phyloP scores from a whole-genome alignment of 139 green algal genomes.

The Yamagishiella unicocca region DNA sequence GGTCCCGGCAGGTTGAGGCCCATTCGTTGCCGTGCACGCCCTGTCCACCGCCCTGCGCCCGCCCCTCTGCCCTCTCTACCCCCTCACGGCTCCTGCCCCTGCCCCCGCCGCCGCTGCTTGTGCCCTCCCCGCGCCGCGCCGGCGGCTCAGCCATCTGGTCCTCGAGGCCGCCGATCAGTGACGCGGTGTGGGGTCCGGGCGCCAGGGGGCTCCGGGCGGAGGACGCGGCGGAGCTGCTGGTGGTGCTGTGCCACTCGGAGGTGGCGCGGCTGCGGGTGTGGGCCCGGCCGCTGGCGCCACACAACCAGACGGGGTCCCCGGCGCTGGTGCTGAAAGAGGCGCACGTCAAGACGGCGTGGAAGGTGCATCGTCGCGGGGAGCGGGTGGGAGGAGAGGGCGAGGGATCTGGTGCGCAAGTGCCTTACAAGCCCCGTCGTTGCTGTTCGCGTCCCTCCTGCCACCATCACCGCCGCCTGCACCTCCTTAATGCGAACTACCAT shows the following conservation, averaged over 20 bases:
- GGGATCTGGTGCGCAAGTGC: background rate
- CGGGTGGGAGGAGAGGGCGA: background rate
- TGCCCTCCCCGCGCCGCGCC: too few relatives aligned
- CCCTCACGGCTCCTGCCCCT: background rate
- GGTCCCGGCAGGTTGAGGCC: background rate
- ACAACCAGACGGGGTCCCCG: too few relatives aligned
- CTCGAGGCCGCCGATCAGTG: background rate
- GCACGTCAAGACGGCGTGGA: constrained; percentile 37
- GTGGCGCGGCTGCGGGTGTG: constrained; percentile 73
- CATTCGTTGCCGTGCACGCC: background rate
- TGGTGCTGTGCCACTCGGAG: constrained; percentile 58
- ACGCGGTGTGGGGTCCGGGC: constrained; percentile 57
- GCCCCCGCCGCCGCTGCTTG: too few relatives aligned
- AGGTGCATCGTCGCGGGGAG: constrained; percentile 6
- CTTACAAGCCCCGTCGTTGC: background rate
- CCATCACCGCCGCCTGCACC: too few relatives aligned
- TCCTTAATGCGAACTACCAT: too few relatives aligned
- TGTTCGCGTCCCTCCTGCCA: background rate
- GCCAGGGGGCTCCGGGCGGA: background rate
- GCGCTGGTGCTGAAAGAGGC: background rate
- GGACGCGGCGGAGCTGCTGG: constrained; percentile 50
- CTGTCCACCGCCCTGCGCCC: background rate
- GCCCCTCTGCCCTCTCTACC: background rate
- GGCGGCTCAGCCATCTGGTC: background rate
- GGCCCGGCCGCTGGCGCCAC: constrained; percentile 37